phyloP scores from a whole-genome alignment of 805 yeast genomes.

The Candida broadrunensis region DNA sequence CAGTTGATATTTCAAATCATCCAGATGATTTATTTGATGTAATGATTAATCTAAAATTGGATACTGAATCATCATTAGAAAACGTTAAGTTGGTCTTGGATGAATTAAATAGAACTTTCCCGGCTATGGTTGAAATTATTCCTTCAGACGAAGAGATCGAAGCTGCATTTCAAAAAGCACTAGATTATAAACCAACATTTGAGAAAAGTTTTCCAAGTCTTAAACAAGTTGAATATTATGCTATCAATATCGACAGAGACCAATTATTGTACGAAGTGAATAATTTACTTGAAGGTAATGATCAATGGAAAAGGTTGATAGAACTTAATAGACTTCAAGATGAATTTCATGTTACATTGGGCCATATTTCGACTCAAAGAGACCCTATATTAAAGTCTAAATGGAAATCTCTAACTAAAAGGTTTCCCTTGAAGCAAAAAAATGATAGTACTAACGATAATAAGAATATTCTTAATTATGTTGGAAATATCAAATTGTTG shows the following conservation, averaged over 20 bases:
- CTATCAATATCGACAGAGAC: slow-evolving; percentile 4
- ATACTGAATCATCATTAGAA: slow-evolving; percentile 33
- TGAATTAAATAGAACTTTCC: slow-evolving; percentile 37
- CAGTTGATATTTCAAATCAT: slow-evolving; percentile 36
- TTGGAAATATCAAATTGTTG: slow-evolving; percentile 40
- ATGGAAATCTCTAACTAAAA: slow-evolving; percentile 14
- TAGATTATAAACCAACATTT: slow-evolving; percentile 50
- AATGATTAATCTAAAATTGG: slow-evolving; percentile 55
- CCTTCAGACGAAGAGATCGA: slow-evolving; percentile 37
- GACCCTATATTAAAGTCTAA: slow-evolving; percentile 12
- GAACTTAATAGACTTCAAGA: slow-evolving; percentile 40
- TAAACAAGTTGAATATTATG: slow-evolving; percentile 1
- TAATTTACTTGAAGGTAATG: slow-evolving; percentile 3
- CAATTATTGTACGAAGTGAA: slow-evolving; percentile 3
- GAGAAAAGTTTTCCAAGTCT: slow-evolving; percentile 29
- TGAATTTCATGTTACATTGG: slow-evolving; percentile 66
- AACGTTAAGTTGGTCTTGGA: slow-evolving; percentile 47
- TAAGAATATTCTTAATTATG: slow-evolving; percentile 10
- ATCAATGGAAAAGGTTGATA: slow-evolving; percentile 23
- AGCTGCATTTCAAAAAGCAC: slow-evolving; percentile 51
- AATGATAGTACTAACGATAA: slow-evolving; percentile 10
- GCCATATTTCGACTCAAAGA: slow-evolving; percentile 36
- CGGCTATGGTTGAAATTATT: slow-evolving; percentile 33
- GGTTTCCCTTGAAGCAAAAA: slow-evolving; percentile 7
- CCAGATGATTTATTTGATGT: slow-evolving; percentile 73